Percentiles rank a stretch among this genome's conserved stretches.
Conservation (phyloP, 2,329 filamentous ascomycete species). For the Fusarium drepaniforme region DNA sequence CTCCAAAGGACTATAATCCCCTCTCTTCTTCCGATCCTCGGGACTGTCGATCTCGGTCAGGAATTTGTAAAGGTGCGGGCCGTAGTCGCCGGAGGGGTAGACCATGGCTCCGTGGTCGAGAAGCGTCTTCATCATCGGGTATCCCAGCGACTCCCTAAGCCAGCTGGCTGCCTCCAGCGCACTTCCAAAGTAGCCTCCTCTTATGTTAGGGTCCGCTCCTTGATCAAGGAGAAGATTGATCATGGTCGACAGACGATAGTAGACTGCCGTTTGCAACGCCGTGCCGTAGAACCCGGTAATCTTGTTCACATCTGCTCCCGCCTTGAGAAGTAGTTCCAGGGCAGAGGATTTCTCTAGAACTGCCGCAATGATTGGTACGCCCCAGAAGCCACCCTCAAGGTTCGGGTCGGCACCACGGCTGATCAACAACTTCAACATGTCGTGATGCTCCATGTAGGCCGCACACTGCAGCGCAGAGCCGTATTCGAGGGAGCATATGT, state of each 20-base stretch:
- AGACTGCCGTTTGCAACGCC: background rate
- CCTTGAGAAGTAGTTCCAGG: background rate
- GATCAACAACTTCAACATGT: background rate
- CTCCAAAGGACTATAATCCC: background rate
- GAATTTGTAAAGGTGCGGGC: background rate
- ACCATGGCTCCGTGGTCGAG: background rate
- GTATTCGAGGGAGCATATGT: background rate
- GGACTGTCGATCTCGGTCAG: background rate
- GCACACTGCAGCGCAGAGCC: background rate
- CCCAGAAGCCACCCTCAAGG: background rate
- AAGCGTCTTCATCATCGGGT: background rate
- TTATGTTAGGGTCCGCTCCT: background rate
- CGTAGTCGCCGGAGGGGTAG: background rate
- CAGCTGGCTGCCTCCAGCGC: background rate
- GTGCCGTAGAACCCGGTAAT: background rate
- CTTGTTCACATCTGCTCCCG: background rate
- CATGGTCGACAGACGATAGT: too few species aligned
- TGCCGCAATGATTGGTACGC: background rate
- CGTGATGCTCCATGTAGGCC: background rate
- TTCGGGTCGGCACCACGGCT: background rate
- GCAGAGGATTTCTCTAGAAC: background rate
- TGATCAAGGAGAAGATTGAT: background rate
- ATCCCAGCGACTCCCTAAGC: background rate
- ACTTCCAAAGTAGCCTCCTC: background rate
- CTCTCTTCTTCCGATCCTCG: background rate